Conservation (phyloP, 1,284 basidiomycete genomes). For the Papiliotrema terrestris region DNA sequence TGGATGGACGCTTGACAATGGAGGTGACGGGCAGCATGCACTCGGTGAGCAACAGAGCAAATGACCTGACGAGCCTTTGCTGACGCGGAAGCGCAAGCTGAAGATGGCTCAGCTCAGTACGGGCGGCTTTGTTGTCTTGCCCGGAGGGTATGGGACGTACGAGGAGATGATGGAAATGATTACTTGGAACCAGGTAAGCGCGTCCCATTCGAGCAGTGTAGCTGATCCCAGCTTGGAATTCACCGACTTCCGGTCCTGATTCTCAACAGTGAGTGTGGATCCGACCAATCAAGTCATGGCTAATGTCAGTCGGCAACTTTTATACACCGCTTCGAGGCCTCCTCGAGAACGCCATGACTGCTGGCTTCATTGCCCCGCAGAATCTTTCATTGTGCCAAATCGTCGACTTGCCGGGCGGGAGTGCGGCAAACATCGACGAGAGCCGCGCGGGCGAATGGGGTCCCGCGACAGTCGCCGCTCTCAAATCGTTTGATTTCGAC, state of each 20-base stretch:
- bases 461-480: conserved; percentile 60
- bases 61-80: too few relatives aligned
- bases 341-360: conserved; percentile 62
- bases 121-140: conserved; percentile 77
- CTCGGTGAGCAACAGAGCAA: conserved; percentile 50
- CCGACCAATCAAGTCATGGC: not conserved
- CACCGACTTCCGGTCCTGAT: conserved; percentile 75
- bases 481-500: conserved; percentile 60
- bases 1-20: conserved; percentile 35
- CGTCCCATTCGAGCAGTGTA: not conserved
- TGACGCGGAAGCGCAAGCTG: conserved; percentile 59
- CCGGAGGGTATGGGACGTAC: conserved; percentile 87
- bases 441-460: conserved; percentile 67
- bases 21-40: conserved; percentile 81
- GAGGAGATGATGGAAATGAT: conserved; percentile 90
- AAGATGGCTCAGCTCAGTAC: conserved; percentile 73
- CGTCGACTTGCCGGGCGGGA: conserved; percentile 63
- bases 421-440: conserved; percentile 56
- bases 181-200: conserved; percentile 62
- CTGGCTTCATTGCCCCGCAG: conserved; percentile 68
- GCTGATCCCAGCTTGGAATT: conserved; percentile 66
- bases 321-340: conserved; percentile 73
- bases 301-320: conserved; percentile 61
- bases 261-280: conserved; percentile 56
- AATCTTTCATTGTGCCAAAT: conserved; percentile 64